Evolutionary conservation across 2,329 filamentous ascomycete species (phyloP), one percentile per base, ranked within the genome.

Genomic region (Cordyceps javanica): DNA sequence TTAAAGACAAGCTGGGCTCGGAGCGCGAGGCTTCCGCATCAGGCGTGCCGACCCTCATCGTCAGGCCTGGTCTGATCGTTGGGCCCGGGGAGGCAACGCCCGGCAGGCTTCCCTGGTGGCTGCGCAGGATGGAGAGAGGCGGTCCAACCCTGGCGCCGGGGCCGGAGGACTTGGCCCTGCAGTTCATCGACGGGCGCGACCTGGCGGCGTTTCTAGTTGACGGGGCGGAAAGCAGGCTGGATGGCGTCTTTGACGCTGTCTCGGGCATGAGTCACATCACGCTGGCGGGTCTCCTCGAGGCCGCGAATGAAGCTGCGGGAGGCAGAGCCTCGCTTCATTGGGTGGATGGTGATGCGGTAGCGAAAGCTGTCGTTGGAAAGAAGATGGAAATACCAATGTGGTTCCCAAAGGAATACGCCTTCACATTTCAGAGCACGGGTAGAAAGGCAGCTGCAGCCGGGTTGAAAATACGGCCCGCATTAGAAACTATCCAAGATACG

Each of bases 161-260:
- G 19, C 58, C 60, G 7, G 8, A 14, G 8, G 55, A 60, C 30
- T 11, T 57, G 32, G 34, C 32, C 2, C 26, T 61, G 32, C 60
- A 61, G 30, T 59, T 59, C 50, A 59, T 61, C 21, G 60, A 61
- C 34, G 51, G 51, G 13, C 50, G 60, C n/a, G 60, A 61, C 30
- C 34, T 61, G 11, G 60, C 55, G 25, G 30, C 38, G 11, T 61
- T 61, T 46, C 32, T 58, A 6, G 25, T 61, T 28, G 41, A 60
- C 38, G 60, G 41, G 6, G 58, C 58, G 3, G 60, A 61, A 46
- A 41, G 51, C 55, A 42, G n/a, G 26, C 41, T 59, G 2, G 28
- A 48, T 2, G 60, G 58, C 8, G 16, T 34, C 2, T 60, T 48
- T 19, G 59, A 61, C 21, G 13, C 49, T 2, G 26, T 54, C 4